phyloP scores from a whole-genome alignment of 2,329 filamentous ascomycete species.

The Bipolaris bicolor region DNA sequence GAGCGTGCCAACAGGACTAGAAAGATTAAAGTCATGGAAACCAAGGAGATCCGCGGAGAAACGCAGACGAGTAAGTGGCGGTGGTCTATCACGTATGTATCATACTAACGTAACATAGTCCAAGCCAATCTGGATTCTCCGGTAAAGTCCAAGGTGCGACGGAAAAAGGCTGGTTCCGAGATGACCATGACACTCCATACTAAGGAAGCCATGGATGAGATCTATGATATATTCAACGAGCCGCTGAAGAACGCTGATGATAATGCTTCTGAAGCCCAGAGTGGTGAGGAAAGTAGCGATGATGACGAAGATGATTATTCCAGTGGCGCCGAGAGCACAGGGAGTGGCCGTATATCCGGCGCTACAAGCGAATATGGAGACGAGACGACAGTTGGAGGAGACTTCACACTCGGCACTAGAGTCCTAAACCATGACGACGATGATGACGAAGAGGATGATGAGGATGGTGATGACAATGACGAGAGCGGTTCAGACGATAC shows the following conservation, averaged over 20 bases:
- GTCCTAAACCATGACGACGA: slow-evolving; percentile 47
- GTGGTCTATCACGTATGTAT: not conserved
- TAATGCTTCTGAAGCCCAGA: slow-evolving; percentile 61
- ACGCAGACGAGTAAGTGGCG: slow-evolving; percentile 81
- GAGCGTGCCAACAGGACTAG: slow-evolving; percentile 58
- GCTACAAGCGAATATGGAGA: slow-evolving; percentile 70
- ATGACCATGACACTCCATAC: slow-evolving; percentile 99
- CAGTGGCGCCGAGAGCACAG: slow-evolving; percentile 83
- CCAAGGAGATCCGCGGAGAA: slow-evolving; percentile 70
- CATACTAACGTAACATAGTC: slow-evolving; percentile 60
- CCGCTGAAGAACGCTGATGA: slow-evolving; percentile 65
- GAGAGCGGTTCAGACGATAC: slow-evolving; percentile 46
- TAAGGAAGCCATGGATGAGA: slow-evolving; percentile 92
- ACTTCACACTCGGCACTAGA: slow-evolving; percentile 54
- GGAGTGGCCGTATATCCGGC: slow-evolving; percentile 72
- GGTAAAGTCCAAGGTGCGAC: slow-evolving; percentile 71
- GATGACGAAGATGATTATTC: slow-evolving; percentile 73
- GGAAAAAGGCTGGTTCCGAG: slow-evolving; percentile 75
- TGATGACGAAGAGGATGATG: slow-evolving; percentile 49
- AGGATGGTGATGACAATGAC: slow-evolving; percentile 40
- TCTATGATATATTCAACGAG: slow-evolving; percentile 96
- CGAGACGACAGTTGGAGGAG: slow-evolving; percentile 61
- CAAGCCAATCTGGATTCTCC: slow-evolving; percentile 93
- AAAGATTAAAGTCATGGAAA: slow-evolving; percentile 76
- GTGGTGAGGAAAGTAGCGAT: slow-evolving; percentile 70